These are phyloP conservation scores for Aspergillus vadensis DNA, from an alignment of 2,329 filamentous ascomycete species.

Conservation along the genomic window DNA sequence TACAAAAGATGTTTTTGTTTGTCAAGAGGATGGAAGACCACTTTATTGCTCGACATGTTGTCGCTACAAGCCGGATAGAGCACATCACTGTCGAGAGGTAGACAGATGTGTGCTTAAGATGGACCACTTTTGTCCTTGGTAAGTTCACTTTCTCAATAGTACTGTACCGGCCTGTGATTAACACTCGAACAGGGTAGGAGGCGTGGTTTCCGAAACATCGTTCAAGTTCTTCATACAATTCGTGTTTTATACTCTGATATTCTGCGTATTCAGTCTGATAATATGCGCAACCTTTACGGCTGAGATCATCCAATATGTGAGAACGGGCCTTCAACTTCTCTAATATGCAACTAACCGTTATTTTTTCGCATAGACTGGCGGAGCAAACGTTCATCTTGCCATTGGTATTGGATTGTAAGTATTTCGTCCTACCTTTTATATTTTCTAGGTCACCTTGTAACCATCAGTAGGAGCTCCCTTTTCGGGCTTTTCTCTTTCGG, in stretches of 20 bases:
- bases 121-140: constrained; percentile 94
- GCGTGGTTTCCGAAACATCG: constrained; percentile 79
- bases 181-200: constrained; percentile 70
- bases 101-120: constrained; percentile 82
- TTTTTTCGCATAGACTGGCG: constrained; percentile 30
- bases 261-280: constrained; percentile 65
- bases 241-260: constrained; percentile 69
- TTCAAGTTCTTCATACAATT: constrained; percentile 96
- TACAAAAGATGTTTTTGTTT: constrained; percentile 79
- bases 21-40: constrained; percentile 79
- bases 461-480: constrained; percentile 55
- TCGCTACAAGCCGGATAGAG: constrained; percentile 84
- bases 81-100: constrained; percentile 83
- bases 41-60: constrained; percentile 82
- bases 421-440: no score
- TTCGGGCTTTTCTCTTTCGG: constrained; percentile 79
- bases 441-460: background rate
- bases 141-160: constrained; percentile 13
- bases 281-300: constrained; percentile 66
- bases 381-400: constrained; percentile 63
- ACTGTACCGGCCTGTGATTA: constrained; percentile 13
- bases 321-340: constrained; percentile 11
- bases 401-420: constrained; percentile 63
- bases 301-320: constrained; percentile 53
- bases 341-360: constrained; percentile 14